Conservation (phyloP, 805 yeast genomes). For the Metschnikowia kunwiensis region DNA sequence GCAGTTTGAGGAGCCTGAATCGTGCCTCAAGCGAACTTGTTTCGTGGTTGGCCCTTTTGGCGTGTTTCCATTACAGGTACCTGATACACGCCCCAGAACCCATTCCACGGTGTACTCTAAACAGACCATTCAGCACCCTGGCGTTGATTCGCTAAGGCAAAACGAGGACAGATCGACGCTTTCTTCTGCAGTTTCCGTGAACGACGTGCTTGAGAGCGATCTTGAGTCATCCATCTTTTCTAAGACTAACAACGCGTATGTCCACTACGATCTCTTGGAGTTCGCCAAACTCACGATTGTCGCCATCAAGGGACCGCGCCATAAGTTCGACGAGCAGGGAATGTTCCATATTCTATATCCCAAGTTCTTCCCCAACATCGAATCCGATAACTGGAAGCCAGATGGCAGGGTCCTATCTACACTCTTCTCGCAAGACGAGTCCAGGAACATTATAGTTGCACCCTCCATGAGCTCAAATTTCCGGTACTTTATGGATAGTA, state of each 20-base stretch:
- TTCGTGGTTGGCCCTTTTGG: slow-evolving; percentile 12
- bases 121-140: not conserved
- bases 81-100: not conserved
- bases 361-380: slow-evolving; percentile 41
- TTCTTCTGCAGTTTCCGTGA: slow-evolving; percentile 3
- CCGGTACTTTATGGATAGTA: slow-evolving; percentile 17
- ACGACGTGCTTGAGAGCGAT: slow-evolving; percentile 15
- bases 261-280: slow-evolving; percentile 34
- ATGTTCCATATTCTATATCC: slow-evolving; percentile 44
- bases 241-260: slow-evolving; percentile 29
- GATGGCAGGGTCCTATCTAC: slow-evolving; percentile 18
- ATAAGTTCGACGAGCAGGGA: slow-evolving; percentile 39
- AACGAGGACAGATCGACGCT: not conserved
- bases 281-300: slow-evolving; percentile 38
- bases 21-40: not conserved
- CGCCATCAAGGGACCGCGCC: slow-evolving; percentile 41
- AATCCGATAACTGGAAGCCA: slow-evolving; percentile 41
- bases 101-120: not conserved
- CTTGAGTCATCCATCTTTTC: slow-evolving; percentile 22
- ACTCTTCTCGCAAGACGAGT: slow-evolving; percentile 15
- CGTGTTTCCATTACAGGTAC: slow-evolving; percentile 2
- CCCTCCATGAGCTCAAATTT: slow-evolving; percentile 23
- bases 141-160: not conserved
- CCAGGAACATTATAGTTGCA: slow-evolving; percentile 14
- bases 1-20: slow-evolving; percentile 24